These are phyloP conservation scores for Helenozyma rhizophorensis DNA, from an alignment of 805 yeast genomes.

Conservation along the genomic window DNA sequence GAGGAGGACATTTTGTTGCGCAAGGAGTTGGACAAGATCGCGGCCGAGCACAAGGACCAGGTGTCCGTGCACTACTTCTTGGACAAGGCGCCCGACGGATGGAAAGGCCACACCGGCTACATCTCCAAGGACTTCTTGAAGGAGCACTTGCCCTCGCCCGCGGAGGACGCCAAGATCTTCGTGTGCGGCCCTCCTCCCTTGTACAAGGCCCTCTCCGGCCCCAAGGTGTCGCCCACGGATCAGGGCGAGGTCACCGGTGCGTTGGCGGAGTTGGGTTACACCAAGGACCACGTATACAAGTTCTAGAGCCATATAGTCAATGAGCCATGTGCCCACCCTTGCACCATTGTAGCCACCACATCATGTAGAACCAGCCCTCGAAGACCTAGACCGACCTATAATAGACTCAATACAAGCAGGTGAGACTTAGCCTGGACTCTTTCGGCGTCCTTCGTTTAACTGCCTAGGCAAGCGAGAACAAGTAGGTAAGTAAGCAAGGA, in stretches of 20 bases:
- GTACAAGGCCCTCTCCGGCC: constrained; percentile 83
- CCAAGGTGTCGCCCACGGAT: constrained; percentile 77
- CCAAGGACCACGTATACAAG: constrained; percentile 84
- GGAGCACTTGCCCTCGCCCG: constrained; percentile 58
- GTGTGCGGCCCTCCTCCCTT: constrained; percentile 96
- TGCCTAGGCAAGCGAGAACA: no score
- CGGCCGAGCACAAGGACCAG: constrained; percentile 68
- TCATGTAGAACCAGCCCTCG: no score
- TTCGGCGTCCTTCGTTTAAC: no score
- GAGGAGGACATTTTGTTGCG: constrained; percentile 78
- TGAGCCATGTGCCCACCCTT: no score
- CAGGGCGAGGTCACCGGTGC: constrained; percentile 94
- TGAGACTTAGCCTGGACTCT: no score
- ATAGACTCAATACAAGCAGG: no score
- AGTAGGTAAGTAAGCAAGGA: no score
- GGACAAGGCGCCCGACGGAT: constrained; percentile 53
- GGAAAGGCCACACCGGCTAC: constrained; percentile 66
- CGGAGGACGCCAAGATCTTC: constrained; percentile 59
- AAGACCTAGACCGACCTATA: no score
- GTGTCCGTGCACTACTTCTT: constrained; percentile 75
- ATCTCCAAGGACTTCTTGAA: constrained; percentile 71
- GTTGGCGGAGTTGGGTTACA: constrained; percentile 82
- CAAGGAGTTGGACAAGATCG: constrained; percentile 68
- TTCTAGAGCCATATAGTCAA: constrained; percentile 40
- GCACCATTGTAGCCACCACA: no score